Evolutionary conservation across 306 rosid genomes (phyloP), one percentile per base, ranked within the genome.

Genomic region (Cucumis hystrix): DNA sequence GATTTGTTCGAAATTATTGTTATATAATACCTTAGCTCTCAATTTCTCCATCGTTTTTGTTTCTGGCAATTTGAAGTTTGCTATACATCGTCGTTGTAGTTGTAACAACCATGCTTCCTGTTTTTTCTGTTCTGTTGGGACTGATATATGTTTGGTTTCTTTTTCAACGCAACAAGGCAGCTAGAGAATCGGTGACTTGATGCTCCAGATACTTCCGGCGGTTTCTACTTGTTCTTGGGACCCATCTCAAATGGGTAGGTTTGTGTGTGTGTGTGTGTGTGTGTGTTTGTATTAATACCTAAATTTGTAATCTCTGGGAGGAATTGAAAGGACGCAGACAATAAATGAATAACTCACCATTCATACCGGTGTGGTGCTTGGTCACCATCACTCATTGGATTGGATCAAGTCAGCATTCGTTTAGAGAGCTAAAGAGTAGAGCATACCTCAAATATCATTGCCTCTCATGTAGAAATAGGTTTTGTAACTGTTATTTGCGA

Each of bases 151-250:
- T 49, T 47, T 49, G 59, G 76, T 71, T 71, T 47, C 59, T 71
- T 45, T 41, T 71, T 47, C 13, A 71, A 71, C 60, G 76, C 8
- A 20, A 25, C 40, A 40, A 71, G 21, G 0, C 35, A 1, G 76
- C 40, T 23, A 49, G 41, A 71, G 21, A 25, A 71, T 49, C 21
- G 21, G 21, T 16, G 23, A 15, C 60, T 59, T 81, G 70, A 83
- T 87, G 88, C 76, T 83, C 78, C 86, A 65, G 83, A 84, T 81
- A 74, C 83, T 81, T 6, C 91, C 89, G 11, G 71, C 87, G 28
- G 79, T 74, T 81, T 81, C 89, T 77, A 80, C 83, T 80, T 77
- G 87, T 72, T 75, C 79, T 33, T 82, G 83, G 79, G 87, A 86
- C 54, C 54, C 87, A 64, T 86, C 86, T 69, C 89, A 57, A 64